These are phyloP conservation scores for Acacia melanoxylon DNA, from an alignment of 306 rosid genomes.

Conservation along the genomic window DNA sequence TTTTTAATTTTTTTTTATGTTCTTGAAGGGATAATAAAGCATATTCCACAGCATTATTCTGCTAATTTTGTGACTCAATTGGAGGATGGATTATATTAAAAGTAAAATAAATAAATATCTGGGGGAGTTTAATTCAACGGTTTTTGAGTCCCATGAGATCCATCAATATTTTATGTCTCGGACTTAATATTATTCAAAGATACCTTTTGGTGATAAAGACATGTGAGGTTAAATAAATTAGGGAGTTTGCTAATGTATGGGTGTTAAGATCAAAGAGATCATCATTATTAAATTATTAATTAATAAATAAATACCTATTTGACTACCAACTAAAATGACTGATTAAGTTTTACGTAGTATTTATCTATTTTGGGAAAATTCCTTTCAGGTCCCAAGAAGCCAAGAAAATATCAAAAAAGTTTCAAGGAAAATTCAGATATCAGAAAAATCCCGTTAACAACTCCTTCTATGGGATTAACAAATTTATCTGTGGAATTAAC, in stretches of 20 bases:
- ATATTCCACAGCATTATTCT: constrained; percentile 36
- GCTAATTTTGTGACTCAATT: background rate
- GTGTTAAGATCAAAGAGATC: background rate
- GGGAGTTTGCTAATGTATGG: background rate
- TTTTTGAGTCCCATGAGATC: background rate
- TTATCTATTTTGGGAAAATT: background rate
- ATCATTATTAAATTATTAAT: background rate
- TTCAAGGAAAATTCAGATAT: too few species aligned
- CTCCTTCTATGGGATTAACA: too few species aligned
- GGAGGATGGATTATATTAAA: background rate
- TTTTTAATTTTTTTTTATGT: background rate
- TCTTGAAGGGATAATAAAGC: constrained; percentile 13
- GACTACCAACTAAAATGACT: background rate
- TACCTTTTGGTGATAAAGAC: constrained; percentile 35
- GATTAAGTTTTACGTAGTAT: background rate
- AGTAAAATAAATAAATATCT: background rate
- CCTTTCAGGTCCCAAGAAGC: too few species aligned
- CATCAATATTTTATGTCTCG: constrained; percentile 1
- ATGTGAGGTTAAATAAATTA: background rate
- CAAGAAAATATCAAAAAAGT: too few species aligned
- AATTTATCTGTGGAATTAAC: too few species aligned
- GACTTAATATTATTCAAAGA: background rate
- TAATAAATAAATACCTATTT: background rate
- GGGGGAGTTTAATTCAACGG: background rate
- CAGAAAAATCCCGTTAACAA: too few species aligned